Evolutionary conservation across 306 rosid genomes (phyloP), one percentile per base, ranked within the genome.

Genomic region (Corylus avellana): DNA sequence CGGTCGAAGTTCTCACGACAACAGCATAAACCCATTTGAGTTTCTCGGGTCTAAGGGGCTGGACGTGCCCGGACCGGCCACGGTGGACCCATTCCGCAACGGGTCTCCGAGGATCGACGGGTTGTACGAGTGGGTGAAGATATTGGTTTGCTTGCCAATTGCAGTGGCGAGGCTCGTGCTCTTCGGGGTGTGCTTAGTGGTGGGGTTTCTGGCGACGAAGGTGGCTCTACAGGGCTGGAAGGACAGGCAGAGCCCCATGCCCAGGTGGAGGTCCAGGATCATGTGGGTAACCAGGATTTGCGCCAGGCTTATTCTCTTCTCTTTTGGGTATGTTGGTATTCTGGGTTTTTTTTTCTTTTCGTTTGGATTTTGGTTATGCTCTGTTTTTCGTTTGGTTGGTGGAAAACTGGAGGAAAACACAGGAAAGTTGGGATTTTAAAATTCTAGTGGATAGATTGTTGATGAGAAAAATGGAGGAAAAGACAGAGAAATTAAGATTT

Each of bases 251-350:
- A 91, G 80, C 35, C 96, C 98, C 5, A 87, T 96, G 97, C 99
- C 99, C 0, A 84, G 29, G 73, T 93, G 99, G 99, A 87, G 99
- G 68, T 85, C 88, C 32, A 81, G 90, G 49, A 76, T 93, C 35
- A 91, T 93, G 99, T 92, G 97, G 91, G 73, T 96, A 80, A 96
- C 99, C 12, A 82, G 99, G 83, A 27, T 89, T 22, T 89, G 85
- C 18, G 89, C 89, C 17, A 88, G 99, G 47, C 86, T 78, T 84
- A 96, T 96, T 70, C 96, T 96, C 35, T 96, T 96, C 78, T 72
- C 98, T 50, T 96, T 96, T 70, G 99, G 99, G 99, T 93, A 78
- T 70, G 78, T 62, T 51, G 12, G 1, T 56, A 68, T 76, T 44
- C 2, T 25, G 54, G 12, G 10, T 22, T 13, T 27, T 66, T 25